phyloP scores from a whole-genome alignment of 306 rosid species.

The Trifolium fragiferum region DNA sequence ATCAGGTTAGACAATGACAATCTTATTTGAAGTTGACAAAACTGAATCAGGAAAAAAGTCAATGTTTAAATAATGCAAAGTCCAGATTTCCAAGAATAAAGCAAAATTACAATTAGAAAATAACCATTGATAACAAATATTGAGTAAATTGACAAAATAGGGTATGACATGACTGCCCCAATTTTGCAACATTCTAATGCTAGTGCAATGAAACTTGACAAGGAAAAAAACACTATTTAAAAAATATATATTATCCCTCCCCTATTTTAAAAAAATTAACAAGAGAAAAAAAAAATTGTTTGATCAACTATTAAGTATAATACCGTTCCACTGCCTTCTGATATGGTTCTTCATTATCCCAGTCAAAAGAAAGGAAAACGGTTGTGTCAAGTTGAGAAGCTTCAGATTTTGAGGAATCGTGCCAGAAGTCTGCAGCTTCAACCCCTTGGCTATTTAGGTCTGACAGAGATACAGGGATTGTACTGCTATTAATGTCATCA shows the following conservation, averaged over 20 bases:
- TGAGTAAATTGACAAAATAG: constrained; percentile 25
- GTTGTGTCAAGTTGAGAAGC: constrained; percentile 74
- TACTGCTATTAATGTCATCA: constrained; percentile 73
- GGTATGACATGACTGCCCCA: constrained; percentile 8
- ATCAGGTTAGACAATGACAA: constrained; percentile 16
- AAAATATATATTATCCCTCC: neutral
- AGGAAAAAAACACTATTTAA: neutral
- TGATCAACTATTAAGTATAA: constrained; percentile 36
- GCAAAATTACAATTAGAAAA: constrained; percentile 27
- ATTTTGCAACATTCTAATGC: constrained; percentile 37
- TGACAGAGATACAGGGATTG: constrained; percentile 57
- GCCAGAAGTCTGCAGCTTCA: constrained; percentile 64
- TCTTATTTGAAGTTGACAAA: constrained; percentile 22
- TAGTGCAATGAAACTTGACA: constrained; percentile 28
- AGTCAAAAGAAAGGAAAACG: constrained; percentile 88
- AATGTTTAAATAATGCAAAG: constrained; percentile 35
- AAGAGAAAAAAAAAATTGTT: constrained; percentile 15
- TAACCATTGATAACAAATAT: constrained; percentile 21
- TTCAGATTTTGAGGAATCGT: constrained; percentile 69
- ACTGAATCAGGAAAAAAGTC: constrained; percentile 11
- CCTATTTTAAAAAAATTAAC: neutral
- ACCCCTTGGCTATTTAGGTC: constrained; percentile 59
- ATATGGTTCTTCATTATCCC: constrained; percentile 96
- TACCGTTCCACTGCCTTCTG: constrained; percentile 93
- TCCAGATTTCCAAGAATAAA: constrained; percentile 26